Percentiles rank a stretch among this genome's conserved stretches.
These are phyloP conservation scores for Trifolium fragiferum DNA, from an alignment of 306 rosid genomes.

Conservation along the genomic window DNA sequence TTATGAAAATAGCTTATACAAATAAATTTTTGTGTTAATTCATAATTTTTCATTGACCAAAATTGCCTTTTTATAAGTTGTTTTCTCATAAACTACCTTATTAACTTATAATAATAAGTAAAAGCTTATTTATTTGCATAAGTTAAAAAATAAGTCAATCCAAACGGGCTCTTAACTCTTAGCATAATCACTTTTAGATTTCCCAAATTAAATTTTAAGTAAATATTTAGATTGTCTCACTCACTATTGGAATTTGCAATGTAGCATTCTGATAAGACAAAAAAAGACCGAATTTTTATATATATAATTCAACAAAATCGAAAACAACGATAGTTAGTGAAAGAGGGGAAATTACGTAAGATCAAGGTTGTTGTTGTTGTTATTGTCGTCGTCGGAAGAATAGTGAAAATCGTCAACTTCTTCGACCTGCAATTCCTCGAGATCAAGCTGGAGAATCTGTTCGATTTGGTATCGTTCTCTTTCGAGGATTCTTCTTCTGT, in stretches of 20 bases:
- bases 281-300: not conserved
- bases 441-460: slow-evolving; percentile 86
- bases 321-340: not conserved
- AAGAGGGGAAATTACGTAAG: slow-evolving; percentile 48
- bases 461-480: slow-evolving; percentile 87
- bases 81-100: too few relatives aligned
- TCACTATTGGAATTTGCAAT: not conserved
- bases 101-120: too few relatives aligned
- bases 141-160: too few relatives aligned
- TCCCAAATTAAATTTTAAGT: too few relatives aligned
- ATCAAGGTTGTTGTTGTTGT: slow-evolving; percentile 44
- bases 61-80: too few relatives aligned
- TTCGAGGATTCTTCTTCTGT: slow-evolving; percentile 50
- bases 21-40: too few relatives aligned
- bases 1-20: too few relatives aligned
- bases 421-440: slow-evolving; percentile 80
- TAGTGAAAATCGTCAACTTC: slow-evolving; percentile 75
- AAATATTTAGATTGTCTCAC: too few relatives aligned
- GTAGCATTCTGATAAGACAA: not conserved
- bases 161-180: too few relatives aligned
- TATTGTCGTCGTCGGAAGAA: slow-evolving; percentile 37
- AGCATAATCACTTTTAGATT: too few relatives aligned
- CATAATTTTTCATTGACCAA: too few relatives aligned
- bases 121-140: too few relatives aligned
- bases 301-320: not conserved